These are phyloP conservation scores for Calocera viscosa DNA, from an alignment of 768 basidiomycete genomes.

Conservation along the genomic window DNA sequence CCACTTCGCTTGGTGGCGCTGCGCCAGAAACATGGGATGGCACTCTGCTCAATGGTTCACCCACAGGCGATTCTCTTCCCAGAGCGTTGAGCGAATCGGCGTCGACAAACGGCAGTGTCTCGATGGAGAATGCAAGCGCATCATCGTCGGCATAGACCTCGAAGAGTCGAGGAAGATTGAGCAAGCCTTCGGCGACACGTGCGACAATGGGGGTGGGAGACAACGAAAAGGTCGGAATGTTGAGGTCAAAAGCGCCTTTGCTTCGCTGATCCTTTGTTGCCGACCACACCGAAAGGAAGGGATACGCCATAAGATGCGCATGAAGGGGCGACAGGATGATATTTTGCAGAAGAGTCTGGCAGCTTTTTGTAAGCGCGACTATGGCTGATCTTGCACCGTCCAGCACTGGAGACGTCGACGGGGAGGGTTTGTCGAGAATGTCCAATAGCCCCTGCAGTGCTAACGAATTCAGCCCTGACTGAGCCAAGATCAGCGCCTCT, in stretches of 20 bases:
- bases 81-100: slow-evolving; percentile 28
- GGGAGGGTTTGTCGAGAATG: slow-evolving; percentile 18
- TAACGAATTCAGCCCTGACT: slow-evolving; percentile 71
- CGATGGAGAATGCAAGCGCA: slow-evolving; percentile 74
- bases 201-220: slow-evolving; percentile 83
- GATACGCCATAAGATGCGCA: slow-evolving; percentile 57
- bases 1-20: not conserved
- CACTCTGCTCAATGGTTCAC: not conserved
- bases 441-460: slow-evolving; percentile 56
- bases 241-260: slow-evolving; percentile 34
- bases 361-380: slow-evolving; percentile 51
- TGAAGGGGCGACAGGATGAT: slow-evolving; percentile 77
- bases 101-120: slow-evolving; percentile 63
- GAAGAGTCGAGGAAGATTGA: slow-evolving; percentile 85
- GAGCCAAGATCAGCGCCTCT: slow-evolving; percentile 59
- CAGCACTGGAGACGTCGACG: slow-evolving; percentile 26
- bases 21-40: slow-evolving; percentile 7
- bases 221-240: slow-evolving; percentile 83
- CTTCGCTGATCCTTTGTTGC: slow-evolving; percentile 34
- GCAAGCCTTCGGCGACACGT: slow-evolving; percentile 80
- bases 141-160: slow-evolving; percentile 91
- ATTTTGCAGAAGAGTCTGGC: slow-evolving; percentile 65
- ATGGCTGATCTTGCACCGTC: slow-evolving; percentile 43
- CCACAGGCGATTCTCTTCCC: not conserved
- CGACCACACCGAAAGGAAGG: slow-evolving; percentile 55